Evolutionary conservation across 768 basidiomycete species (phyloP), one percentile per base, ranked within the genome.

Genomic region (Daedalea quercina): DNA sequence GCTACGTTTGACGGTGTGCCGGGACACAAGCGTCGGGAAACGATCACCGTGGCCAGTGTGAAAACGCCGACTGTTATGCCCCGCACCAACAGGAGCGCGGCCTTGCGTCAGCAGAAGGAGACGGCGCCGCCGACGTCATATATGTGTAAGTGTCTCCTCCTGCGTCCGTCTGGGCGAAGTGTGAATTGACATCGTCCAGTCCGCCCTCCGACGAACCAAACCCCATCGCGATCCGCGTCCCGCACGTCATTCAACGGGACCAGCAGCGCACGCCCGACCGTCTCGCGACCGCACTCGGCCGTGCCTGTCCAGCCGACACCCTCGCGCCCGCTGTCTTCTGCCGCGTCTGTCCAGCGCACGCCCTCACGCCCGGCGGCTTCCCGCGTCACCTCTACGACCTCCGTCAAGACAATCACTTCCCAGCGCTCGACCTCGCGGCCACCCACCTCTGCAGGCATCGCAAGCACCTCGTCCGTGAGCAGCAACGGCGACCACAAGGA

Each of bases 1-100:
- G 65, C 66, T 28, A 80, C 76, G 0, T 93, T 91, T 60, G 85
- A 86, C 0, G 88, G 88, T 31, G 84, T 92, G 2, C 90, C 90
- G 4, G 90, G 90, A 0, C 90, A 93, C 62, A 92, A 92, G 68
- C 75, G 90, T 51, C 71, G 85, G 24, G 87, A 89, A 63, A 80
- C 79, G 13, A 83, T 93, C 56, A 66, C 80, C 6, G 90, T 93
- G 9, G 76, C 84, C 17, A 79, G 77, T 55, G 73, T 71, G 9
- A 64, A 63, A 47, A 57, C 72, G 9, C 78, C 78, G 9, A 63
- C 64, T 1, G 69, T 78, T n/a, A 54, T 63, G 4, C 79, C 80
- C 6, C 65, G 75, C 17, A 61, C 67, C 31, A 80, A 79, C 57
- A 68, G 57, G 58, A 75, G 74, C 47, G 74, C 78, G 20, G 63